These are phyloP conservation scores for Oryza brachyantha DNA, from an alignment of 176 grass and related monocot species.

Conservation along the genomic window DNA sequence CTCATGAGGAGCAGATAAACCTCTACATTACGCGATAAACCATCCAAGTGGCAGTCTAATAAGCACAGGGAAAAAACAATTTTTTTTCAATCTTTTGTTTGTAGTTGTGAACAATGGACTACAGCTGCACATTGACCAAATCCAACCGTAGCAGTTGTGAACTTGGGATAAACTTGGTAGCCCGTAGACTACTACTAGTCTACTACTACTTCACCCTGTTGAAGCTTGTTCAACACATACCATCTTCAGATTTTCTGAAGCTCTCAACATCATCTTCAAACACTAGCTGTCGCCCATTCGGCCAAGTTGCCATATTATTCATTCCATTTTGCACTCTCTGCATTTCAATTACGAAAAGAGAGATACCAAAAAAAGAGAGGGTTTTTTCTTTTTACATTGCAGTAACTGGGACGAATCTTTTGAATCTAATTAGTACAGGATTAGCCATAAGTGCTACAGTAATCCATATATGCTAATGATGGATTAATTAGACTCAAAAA, in stretches of 20 bases:
- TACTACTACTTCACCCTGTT: neutral
- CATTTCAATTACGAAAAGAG: neutral
- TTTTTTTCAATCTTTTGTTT: neutral
- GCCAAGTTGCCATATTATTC: neutral
- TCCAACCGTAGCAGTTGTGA: neutral
- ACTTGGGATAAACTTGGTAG: too few relatives aligned
- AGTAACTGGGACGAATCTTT: too few relatives aligned
- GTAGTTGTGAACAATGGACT: neutral
- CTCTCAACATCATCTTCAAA: neutral
- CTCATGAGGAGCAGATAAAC: neutral
- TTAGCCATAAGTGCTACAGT: too few relatives aligned
- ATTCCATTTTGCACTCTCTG: neutral
- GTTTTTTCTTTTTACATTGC: neutral
- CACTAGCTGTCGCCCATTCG: slow-evolving; percentile 12
- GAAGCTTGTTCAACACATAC: slow-evolving; percentile 17
- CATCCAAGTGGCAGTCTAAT: neutral
- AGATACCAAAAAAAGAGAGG: neutral
- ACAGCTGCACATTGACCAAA: slow-evolving; percentile 32
- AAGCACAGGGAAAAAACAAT: neutral
- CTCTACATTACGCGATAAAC: neutral
- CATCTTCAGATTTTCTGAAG: neutral
- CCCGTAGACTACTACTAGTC: neutral
- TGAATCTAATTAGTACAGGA: too few relatives aligned
- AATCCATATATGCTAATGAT: too few relatives aligned
- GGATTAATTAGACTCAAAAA: too few relatives aligned